These are phyloP conservation scores for Sphagnum fallax DNA, from an alignment of 228 moss, liverwort and hornwort species.

Conservation along the genomic window DNA sequence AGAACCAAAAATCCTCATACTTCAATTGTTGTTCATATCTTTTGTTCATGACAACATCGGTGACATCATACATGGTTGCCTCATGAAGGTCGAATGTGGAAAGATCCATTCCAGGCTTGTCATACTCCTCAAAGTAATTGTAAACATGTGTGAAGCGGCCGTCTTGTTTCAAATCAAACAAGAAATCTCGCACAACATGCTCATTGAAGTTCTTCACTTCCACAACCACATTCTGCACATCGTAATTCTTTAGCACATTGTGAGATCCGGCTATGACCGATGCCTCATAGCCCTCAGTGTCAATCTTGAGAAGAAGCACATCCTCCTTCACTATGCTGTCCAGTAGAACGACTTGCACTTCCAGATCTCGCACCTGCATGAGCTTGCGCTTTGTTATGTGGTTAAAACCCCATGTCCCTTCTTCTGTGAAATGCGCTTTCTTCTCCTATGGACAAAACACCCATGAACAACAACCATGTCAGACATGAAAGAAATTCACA, in stretches of 20 bases:
- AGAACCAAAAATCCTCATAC: slow-evolving; percentile 52
- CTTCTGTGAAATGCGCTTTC: slow-evolving; percentile 27
- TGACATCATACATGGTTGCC: slow-evolving; percentile 31
- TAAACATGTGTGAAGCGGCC: slow-evolving; percentile 21
- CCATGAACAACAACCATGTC: no score
- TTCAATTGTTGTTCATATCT: background rate
- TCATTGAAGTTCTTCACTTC: slow-evolving; percentile 26
- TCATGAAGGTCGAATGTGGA: slow-evolving; percentile 20
- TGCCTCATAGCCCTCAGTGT: slow-evolving; percentile 43
- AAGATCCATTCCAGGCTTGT: slow-evolving; percentile 20
- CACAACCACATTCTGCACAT: slow-evolving; percentile 27
- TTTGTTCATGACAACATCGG: slow-evolving; percentile 7
- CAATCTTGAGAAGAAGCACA: slow-evolving; percentile 45
- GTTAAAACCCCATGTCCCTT: slow-evolving; percentile 19
- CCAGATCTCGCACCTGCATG: background rate
- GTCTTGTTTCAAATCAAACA: slow-evolving; percentile 10
- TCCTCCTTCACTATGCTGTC: slow-evolving; percentile 35
- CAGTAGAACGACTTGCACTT: slow-evolving; percentile 24
- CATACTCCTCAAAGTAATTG: slow-evolving; percentile 29
- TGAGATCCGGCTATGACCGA: slow-evolving; percentile 39
- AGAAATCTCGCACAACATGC: slow-evolving; percentile 26
- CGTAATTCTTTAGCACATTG: slow-evolving; percentile 16
- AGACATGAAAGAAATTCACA: no score
- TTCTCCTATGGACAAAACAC: slow-evolving; percentile 1
- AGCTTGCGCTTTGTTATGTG: slow-evolving; percentile 9